Conservation (phyloP, 176 grass and related monocot species). For the Cenchrus fungigraminus region DNA sequence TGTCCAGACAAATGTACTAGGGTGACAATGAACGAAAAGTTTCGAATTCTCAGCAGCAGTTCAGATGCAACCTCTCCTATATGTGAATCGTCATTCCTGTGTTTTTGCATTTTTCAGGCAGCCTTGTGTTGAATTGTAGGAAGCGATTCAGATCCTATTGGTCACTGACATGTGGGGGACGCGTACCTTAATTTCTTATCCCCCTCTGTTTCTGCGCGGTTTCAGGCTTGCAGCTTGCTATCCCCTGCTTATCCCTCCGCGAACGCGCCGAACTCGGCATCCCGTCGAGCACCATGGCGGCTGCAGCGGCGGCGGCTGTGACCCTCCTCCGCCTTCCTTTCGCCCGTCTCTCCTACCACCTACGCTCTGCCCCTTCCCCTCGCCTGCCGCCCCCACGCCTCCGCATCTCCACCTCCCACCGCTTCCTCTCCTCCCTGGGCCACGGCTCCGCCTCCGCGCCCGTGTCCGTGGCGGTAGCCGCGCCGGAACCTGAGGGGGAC, state of each 20-base stretch:
- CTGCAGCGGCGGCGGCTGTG: slow-evolving; percentile 30
- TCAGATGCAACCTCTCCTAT: background rate
- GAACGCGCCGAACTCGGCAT: background rate
- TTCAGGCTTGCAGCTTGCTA: background rate
- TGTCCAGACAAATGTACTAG: background rate
- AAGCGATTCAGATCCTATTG: background rate
- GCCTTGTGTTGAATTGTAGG: no score
- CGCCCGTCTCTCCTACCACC: slow-evolving; percentile 34
- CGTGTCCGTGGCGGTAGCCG: slow-evolving; percentile 21
- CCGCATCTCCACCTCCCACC: slow-evolving; percentile 12
- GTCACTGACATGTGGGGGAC: slow-evolving; percentile 6
- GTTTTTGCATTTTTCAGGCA: background rate
- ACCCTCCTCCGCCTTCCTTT: slow-evolving; percentile 63
- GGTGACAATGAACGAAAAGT: background rate
- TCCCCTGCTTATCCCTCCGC: slow-evolving; percentile 33
- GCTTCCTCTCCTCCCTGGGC: slow-evolving; percentile 41
- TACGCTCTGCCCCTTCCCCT: slow-evolving; percentile 19
- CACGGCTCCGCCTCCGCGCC: slow-evolving; percentile 17
- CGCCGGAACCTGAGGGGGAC: slow-evolving; percentile 29
- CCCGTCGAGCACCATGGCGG: slow-evolving; percentile 29
- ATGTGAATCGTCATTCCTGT: background rate
- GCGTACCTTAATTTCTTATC: background rate
- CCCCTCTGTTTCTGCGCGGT: background rate
- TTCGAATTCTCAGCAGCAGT: background rate
- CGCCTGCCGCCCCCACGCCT: slow-evolving; percentile 32